Evolutionary conservation across 176 grass and related monocot genomes (phyloP).

Genomic region (Zea mays): Zm-B73-REFERENCE-NAM-5.0 NC_050100.1:137893001-137893500

Average conservation of each 20-base stretch:
- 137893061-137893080: no score
- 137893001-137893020: no score
- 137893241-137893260: conserved; percentile 2
- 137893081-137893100: no score
- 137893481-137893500: neutral
- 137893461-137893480: conserved; percentile 26
- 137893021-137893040: no score
- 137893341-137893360: conserved; percentile 22
- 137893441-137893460: neutral
- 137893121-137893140: no score
- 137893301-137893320: conserved; percentile 41
- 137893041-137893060: no score
- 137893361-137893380: neutral
- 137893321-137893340: conserved; percentile 44
- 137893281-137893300: conserved; percentile 17
- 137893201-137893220: no score
- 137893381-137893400: conserved; percentile 12
- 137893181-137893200: no score
- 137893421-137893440: neutral
- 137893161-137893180: no score
- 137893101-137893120: no score
- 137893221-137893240: neutral
- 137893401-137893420: neutral
- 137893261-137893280: conserved; percentile 36
- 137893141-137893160: no score